Conservation (phyloP, 1,284 basidiomycete species). For the Ceratobasidium sp. region DNA sequence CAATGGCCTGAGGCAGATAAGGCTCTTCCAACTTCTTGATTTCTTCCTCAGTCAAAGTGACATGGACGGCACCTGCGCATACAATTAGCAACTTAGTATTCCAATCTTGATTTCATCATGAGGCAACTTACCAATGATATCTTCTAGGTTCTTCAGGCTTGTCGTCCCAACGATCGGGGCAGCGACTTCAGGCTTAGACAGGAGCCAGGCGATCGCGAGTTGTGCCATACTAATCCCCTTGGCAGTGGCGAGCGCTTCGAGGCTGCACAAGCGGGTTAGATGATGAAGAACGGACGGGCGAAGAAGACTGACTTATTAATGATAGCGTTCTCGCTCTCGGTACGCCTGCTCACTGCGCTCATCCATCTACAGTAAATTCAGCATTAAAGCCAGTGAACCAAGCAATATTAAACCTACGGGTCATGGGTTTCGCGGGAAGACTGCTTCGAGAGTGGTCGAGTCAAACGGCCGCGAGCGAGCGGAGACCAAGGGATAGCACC, state of each 20-base stretch:
- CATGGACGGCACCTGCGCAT: slow-evolving; percentile 38
- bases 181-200: slow-evolving; percentile 37
- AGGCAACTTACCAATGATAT: slow-evolving; percentile 35
- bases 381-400: background rate
- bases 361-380: background rate
- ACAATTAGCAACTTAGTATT: background rate
- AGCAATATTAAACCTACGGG: slow-evolving; percentile 1
- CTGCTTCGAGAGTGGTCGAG: slow-evolving; percentile 31
- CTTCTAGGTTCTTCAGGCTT: slow-evolving; percentile 43
- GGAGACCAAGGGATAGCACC: slow-evolving; percentile 48
- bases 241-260: slow-evolving; percentile 49
- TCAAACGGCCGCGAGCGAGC: slow-evolving; percentile 42
- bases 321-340: slow-evolving; percentile 8
- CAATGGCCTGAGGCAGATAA: slow-evolving; percentile 21
- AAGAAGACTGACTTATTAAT: slow-evolving; percentile 12
- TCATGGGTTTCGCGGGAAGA: slow-evolving; percentile 32
- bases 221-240: slow-evolving; percentile 50
- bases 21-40: slow-evolving; percentile 43
- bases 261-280: slow-evolving; percentile 15
- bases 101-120: background rate
- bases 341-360: background rate
- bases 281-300: background rate
- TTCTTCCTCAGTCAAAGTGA: slow-evolving; percentile 48
- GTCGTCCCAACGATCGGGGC: slow-evolving; percentile 47
- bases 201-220: slow-evolving; percentile 17